Base-by-base conservation (phyloP, 2,329 filamentous ascomycete species). In the Gaeumannomyces sp. region DNA sequence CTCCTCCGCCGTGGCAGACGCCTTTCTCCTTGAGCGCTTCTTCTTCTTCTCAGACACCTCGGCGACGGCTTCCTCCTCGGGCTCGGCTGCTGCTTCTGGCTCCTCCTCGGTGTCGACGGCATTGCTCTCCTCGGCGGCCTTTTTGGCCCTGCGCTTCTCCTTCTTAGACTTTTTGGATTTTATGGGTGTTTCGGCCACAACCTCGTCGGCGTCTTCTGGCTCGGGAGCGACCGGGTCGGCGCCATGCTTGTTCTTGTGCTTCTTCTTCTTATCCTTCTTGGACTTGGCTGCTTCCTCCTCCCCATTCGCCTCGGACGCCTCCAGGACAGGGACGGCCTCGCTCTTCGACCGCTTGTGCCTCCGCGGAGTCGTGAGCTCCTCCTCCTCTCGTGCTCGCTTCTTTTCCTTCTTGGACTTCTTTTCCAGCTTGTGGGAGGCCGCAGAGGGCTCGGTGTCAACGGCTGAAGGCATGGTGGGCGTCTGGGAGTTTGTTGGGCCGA, bases 131-230 rank as follows among this genome's bases (percentile, higher is more conserved):
- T 71, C 71, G 58, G 81, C 81, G 64, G 77, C 76, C 71, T 80
- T 81, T 25, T 64, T 61, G n/a, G 59, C 58, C 60, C 63, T 65
- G 61, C 45, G 61, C 33, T 64, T 66, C 8, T 63, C 69, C 64
- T 67, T 80, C 72, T 81, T 83, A 6, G 80, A 80, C 66, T 80
- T 81, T 69, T 84, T 83, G 70, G 70, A 69, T 16, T 68, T 66
- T 31, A 61, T 25, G 27, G 38, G 31, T 50, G 63, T 61, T 64
- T 59, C 45, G n/a, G n/a, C 29, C 31, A 64, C 61, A 29, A 29
- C 16, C 27, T 62, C 38, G 7, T 11, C 60, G 22, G 38, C 56
- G 35, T 61, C 59, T 61, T 50, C 45, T 27, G 14, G 27, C 19
- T 62, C 38, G 4, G n/a, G 61, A 29, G 29, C 58, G 14, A 19